These are phyloP conservation scores for Sugiyamaella castrensis DNA, from an alignment of 1,139 yeast species.

Conservation along the genomic window DNA sequence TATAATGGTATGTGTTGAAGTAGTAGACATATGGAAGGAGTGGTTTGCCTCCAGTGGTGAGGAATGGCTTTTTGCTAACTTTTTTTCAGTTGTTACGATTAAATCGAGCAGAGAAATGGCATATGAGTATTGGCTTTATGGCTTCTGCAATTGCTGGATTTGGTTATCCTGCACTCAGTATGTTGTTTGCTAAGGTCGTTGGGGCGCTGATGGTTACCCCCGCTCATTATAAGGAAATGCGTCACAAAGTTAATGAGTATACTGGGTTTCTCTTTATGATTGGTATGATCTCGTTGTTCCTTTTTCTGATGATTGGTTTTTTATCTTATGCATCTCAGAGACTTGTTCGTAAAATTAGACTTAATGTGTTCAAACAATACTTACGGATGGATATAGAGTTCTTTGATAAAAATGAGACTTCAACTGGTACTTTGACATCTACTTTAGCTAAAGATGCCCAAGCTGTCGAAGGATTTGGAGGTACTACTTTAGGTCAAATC, in stretches of 20 bases:
- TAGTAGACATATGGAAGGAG: not conserved
- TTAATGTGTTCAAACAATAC: conserved; percentile 34
- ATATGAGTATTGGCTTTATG: conserved; percentile 34
- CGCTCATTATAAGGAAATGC: conserved; percentile 34
- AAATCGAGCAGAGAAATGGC: conserved; percentile 31
- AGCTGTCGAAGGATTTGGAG: conserved; percentile 78
- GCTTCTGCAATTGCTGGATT: conserved; percentile 39
- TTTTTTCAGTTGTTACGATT: conserved; percentile 22
- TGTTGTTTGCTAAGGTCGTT: conserved; percentile 40
- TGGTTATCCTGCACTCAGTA: conserved; percentile 42
- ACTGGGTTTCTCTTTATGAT: conserved; percentile 42
- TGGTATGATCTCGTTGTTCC: conserved; percentile 37
- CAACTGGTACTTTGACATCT: conserved; percentile 76
- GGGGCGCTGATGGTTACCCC: conserved; percentile 39
- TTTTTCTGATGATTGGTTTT: conserved; percentile 34
- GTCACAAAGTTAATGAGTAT: conserved; percentile 37
- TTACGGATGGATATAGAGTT: conserved; percentile 79
- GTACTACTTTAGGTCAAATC: conserved; percentile 77
- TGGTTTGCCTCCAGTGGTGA: no score
- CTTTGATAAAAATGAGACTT: conserved; percentile 61
- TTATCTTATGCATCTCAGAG: conserved; percentile 32
- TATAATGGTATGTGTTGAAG: conserved; percentile 20
- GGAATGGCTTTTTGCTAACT: not conserved
- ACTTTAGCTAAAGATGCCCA: conserved; percentile 82
- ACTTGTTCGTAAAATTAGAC: conserved; percentile 36